Conservation (phyloP, 164 flowering plant species). For the Euptelea pleiosperma region DNA sequence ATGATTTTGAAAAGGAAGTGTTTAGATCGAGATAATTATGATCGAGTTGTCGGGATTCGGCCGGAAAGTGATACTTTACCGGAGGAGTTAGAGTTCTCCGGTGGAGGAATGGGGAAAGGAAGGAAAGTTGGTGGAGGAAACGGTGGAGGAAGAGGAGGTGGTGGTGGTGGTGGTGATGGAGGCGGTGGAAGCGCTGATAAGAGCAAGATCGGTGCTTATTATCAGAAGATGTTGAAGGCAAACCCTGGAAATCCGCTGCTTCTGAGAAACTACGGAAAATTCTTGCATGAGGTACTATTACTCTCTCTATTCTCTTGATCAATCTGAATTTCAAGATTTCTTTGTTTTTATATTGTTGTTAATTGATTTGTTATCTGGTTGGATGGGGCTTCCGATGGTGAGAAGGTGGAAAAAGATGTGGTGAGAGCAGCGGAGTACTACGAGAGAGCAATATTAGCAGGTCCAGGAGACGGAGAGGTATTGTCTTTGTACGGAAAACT, state of each 20-base stretch:
- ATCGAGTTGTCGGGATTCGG: slow-evolving; percentile 10
- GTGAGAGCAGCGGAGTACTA: slow-evolving; percentile 72
- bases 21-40: slow-evolving; percentile 8
- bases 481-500: slow-evolving; percentile 62
- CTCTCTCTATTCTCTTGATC: too few species aligned
- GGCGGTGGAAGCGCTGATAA: slow-evolving; percentile 27
- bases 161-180: slow-evolving; percentile 17
- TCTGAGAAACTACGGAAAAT: slow-evolving; percentile 71
- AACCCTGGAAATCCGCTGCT: slow-evolving; percentile 65
- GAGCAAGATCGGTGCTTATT: slow-evolving; percentile 54
- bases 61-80: slow-evolving; percentile 16
- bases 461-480: slow-evolving; percentile 71
- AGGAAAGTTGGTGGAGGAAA: slow-evolving; percentile 23
- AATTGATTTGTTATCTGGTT: too few species aligned
- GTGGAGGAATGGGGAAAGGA: slow-evolving; percentile 30
- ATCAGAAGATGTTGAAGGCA: slow-evolving; percentile 52
- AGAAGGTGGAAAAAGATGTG: slow-evolving; percentile 56
- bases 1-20: slow-evolving; percentile 6
- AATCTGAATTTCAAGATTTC: too few species aligned
- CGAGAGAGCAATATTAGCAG: slow-evolving; percentile 70
- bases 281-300: slow-evolving; percentile 63
- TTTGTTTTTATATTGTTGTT: too few species aligned
- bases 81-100: slow-evolving; percentile 31
- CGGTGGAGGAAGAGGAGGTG: slow-evolving; percentile 28
- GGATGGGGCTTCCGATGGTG: too few species aligned